These are phyloP conservation scores for Inosperma sp. DNA, from an alignment of 768 basidiomycete species.

Conservation along the genomic window DNA sequence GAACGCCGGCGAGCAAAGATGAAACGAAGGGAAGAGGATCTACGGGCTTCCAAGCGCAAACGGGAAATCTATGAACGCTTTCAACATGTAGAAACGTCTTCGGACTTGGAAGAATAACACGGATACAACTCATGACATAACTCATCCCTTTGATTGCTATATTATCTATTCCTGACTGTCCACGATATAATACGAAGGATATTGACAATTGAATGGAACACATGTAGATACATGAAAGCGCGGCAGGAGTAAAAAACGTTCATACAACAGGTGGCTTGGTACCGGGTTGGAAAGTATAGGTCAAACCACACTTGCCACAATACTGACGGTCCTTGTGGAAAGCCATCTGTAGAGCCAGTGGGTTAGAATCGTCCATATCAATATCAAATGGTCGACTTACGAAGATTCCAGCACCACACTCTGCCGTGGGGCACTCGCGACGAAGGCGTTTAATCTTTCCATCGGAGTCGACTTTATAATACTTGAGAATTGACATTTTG, in stretches of 20 bases:
- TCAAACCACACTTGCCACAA: slow-evolving; percentile 92
- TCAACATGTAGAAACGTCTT: slow-evolving; percentile 34
- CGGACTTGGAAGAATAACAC: too few relatives aligned
- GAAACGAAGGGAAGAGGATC: slow-evolving; percentile 57
- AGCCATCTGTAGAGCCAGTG: slow-evolving; percentile 69
- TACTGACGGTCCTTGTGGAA: slow-evolving; percentile 98
- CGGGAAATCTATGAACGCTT: slow-evolving; percentile 60
- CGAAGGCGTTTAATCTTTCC: slow-evolving; percentile 99
- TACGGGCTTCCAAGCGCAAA: slow-evolving; percentile 57
- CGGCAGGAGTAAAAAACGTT: slow-evolving; percentile 29
- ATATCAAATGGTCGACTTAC: slow-evolving; percentile 39
- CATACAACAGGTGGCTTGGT: slow-evolving; percentile 72
- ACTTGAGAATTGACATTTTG: slow-evolving; percentile 99
- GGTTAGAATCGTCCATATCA: background rate
- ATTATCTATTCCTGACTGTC: background rate
- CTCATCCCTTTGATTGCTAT: too few relatives aligned
- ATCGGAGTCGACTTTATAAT: slow-evolving; percentile 99
- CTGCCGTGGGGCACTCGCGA: slow-evolving; percentile 87
- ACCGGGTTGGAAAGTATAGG: slow-evolving; percentile 79
- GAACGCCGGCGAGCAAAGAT: slow-evolving; percentile 71
- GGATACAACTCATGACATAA: too few relatives aligned
- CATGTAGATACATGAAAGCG: slow-evolving; percentile 32
- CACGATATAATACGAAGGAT: background rate
- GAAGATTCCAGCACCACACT: slow-evolving; percentile 83
- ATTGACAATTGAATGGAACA: too few relatives aligned